Base-by-base conservation (phyloP, 2,329 filamentous ascomycete genomes). In the Cladosporium sp. region DNA sequence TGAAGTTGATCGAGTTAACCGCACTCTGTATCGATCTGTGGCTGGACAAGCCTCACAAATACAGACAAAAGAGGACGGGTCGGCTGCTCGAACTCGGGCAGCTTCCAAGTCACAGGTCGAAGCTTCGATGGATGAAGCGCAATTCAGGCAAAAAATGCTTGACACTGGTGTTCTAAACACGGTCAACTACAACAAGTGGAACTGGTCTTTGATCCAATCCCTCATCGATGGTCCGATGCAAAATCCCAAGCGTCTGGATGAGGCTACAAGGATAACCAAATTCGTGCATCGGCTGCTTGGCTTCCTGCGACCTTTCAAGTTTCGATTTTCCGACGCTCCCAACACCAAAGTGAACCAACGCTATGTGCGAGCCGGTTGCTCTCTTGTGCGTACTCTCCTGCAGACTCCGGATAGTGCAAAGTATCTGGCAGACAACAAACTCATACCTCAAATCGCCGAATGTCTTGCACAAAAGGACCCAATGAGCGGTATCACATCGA, bases 251-350 rank as follows among this genome's bases (percentile, higher is more conserved):
- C 86, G 95, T 13, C 84, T 99, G 5, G 94, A 97, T 71, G 95
- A 99, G 78, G 94, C 94, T 0, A 91, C 96, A 75, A 94, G 93
- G 76, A 93, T 91, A 1, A 96, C 93, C 2, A 98, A 98, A 76
- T 99, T 98, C 74, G 90, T 98, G 72, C 97, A 98, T 80, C 86
- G 96, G 11, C 84, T 99, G 65, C 88, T 97, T 76, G 95, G 93
- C 66, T 99, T 99, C 76, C 96, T 97, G 76, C 87, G 95, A 13
- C 95, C 95, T 0, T 99, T 99, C 81, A 99, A 99, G 76, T 96
- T 93, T 76, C 90, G 93, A 69, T 99, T 98, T 73, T 92, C 93
- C 0, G 91, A 96, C 71, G 86, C 95, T 49, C 89, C 91, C 70
- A 98, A 92, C 75, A 96, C 93, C 0, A 91, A 95, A 67, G 92